Percentiles rank a stretch among this genome's conserved stretches.
These are phyloP conservation scores for Rosellinia necatrix DNA, from an alignment of 2,329 filamentous ascomycete species.

Conservation along the genomic window DNA sequence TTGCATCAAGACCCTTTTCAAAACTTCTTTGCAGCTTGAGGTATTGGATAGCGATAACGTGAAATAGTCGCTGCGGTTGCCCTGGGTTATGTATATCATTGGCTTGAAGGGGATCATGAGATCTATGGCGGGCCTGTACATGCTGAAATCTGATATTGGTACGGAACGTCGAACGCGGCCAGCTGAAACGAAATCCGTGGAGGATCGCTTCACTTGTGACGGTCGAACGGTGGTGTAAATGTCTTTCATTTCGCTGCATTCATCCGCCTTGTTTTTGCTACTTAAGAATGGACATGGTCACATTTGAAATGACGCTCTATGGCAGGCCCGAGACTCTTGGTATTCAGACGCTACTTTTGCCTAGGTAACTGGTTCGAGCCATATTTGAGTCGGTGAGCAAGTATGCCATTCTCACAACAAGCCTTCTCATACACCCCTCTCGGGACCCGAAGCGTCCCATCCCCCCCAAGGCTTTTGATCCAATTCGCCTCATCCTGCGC, in stretches of 20 bases:
- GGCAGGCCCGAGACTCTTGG: neutral
- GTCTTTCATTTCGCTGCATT: neutral
- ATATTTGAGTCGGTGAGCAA: slow-evolving; percentile 19
- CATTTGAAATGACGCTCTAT: too few species aligned
- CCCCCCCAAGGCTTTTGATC: neutral
- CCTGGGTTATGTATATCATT: neutral
- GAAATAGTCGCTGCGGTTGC: neutral
- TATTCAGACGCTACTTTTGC: neutral
- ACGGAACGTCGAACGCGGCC: neutral
- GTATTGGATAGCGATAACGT: slow-evolving; percentile 28
- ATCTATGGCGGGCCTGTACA: neutral
- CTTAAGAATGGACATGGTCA: too few species aligned
- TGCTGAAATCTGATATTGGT: neutral
- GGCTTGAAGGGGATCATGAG: neutral
- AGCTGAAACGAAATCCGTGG: neutral
- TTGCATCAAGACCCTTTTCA: slow-evolving; percentile 19
- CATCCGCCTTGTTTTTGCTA: neutral
- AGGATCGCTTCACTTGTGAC: neutral
- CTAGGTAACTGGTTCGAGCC: neutral
- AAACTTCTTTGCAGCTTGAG: slow-evolving; percentile 33
- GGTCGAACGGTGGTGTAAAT: neutral
- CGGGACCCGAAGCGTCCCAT: slow-evolving; percentile 16
- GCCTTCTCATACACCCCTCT: slow-evolving; percentile 29
- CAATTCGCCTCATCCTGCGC: slow-evolving; percentile 25
- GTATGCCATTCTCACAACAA: slow-evolving; percentile 27